A percentile compares a stretch with the other conserved stretches of the same genome.
These are phyloP conservation scores for Setomelanomma holmii DNA, from an alignment of 2,329 filamentous ascomycete species.

Conservation along the genomic window DNA sequence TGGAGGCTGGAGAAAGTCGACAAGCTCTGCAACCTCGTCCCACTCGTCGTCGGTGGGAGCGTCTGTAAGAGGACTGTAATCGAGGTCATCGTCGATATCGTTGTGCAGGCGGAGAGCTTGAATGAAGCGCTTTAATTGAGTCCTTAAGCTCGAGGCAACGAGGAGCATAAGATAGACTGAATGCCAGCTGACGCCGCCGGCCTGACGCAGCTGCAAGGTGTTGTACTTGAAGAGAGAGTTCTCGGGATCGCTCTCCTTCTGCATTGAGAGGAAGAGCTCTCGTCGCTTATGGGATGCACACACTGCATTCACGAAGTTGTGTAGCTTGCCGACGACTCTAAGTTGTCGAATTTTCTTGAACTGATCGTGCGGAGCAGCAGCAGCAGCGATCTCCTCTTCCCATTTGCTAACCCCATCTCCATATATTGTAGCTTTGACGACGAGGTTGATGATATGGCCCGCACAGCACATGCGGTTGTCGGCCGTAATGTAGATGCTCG, in stretches of 20 bases:
- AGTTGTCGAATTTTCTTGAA: not conserved
- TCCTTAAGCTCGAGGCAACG: conserved; percentile 11
- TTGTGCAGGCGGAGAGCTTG: not conserved
- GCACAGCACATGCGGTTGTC: no score
- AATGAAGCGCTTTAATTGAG: conserved; percentile 5
- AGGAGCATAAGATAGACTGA: conserved; percentile 12
- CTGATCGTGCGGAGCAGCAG: conserved; percentile 1
- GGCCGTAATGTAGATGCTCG: not conserved
- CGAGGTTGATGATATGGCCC: no score
- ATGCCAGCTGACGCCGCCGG: conserved; percentile 12
- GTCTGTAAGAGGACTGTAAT: not conserved
- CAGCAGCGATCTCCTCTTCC: not conserved
- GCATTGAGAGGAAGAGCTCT: no score
- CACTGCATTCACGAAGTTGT: conserved; percentile 11
- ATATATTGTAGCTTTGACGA: conserved; percentile 7
- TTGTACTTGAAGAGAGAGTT: conserved; percentile 1
- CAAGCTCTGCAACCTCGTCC: not conserved
- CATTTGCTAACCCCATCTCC: conserved; percentile 4
- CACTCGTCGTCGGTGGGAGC: not conserved
- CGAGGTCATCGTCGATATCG: not conserved
- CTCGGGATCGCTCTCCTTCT: not conserved
- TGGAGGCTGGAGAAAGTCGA: not conserved
- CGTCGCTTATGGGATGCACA: conserved; percentile 5
- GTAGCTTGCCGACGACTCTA: conserved; percentile 6
- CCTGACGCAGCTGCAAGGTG: conserved; percentile 5